Conservation (phyloP, 2,329 filamentous ascomycete species). For the Aspergillus hortae region DNA sequence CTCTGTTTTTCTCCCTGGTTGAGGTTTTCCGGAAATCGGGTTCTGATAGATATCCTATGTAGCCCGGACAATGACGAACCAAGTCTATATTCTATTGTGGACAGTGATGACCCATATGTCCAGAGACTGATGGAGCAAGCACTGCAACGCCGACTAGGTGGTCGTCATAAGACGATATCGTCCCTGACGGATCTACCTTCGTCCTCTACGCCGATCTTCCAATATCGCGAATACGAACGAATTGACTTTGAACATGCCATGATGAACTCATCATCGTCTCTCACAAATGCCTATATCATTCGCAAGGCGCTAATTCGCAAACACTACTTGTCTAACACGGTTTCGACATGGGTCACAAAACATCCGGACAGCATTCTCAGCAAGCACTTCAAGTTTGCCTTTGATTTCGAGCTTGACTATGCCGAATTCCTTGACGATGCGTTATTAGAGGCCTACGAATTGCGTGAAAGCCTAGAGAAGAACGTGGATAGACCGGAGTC, state of each 20-base stretch:
- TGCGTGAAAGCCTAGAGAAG: conserved; percentile 70
- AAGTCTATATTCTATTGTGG: conserved; percentile 66
- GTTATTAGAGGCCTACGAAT: conserved; percentile 81
- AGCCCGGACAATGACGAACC: conserved; percentile 33
- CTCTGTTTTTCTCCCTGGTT: conserved; percentile 11
- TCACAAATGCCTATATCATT: conserved; percentile 90
- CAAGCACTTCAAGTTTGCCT: conserved; percentile 69
- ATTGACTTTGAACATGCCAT: conserved; percentile 78
- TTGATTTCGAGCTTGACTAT: conserved; percentile 92
- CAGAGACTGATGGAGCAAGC: conserved; percentile 78
- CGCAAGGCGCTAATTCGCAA: conserved; percentile 95
- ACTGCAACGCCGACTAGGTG: conserved; percentile 60
- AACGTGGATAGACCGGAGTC: conserved; percentile 65
- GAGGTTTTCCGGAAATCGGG: conserved; percentile 10
- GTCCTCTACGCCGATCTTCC: conserved; percentile 55
- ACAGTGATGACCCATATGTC: conserved; percentile 86
- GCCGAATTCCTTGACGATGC: conserved; percentile 96
- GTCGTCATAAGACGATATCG: conserved; percentile 55
- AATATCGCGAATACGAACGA: conserved; percentile 82
- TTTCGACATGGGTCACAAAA: conserved; percentile 82
- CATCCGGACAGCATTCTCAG: conserved; percentile 67
- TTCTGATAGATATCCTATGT: conserved; percentile 35
- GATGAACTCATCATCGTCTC: conserved; percentile 56
- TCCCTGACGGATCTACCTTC: conserved; percentile 47
- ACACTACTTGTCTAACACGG: conserved; percentile 82